phyloP scores from a whole-genome alignment of 371 early-diverging fungal genomes.

The Funneliformis caledonium region DNA sequence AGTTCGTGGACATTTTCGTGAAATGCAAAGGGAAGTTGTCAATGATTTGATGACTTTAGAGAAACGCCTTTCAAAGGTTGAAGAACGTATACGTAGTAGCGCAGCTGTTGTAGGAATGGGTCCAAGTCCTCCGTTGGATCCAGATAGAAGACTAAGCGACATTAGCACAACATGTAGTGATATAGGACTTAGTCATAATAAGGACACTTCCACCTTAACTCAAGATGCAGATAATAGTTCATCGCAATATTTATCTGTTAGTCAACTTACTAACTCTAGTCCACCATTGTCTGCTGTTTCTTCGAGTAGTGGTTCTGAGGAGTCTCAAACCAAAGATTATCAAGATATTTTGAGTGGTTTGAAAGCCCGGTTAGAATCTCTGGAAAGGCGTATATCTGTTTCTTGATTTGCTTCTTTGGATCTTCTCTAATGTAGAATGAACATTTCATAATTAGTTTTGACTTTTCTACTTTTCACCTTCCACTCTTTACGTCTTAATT shows the following conservation, averaged over 20 bases:
- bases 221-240: neutral
- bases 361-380: slow-evolving; percentile 36
- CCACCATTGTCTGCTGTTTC: slow-evolving; percentile 22
- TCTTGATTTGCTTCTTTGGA: neutral
- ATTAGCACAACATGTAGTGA: slow-evolving; percentile 31
- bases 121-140: slow-evolving; percentile 28
- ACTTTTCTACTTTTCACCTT: neutral
- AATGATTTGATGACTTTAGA: slow-evolving; percentile 37
- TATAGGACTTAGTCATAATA: slow-evolving; percentile 1
- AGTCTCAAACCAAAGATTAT: slow-evolving; percentile 17
- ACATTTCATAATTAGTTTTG: neutral
- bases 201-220: neutral
- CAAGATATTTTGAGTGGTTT: slow-evolving; percentile 13
- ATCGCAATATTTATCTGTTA: neutral
- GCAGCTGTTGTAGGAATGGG: slow-evolving; percentile 3
- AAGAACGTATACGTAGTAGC: neutral
- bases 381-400: slow-evolving; percentile 33
- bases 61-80: slow-evolving; percentile 24
- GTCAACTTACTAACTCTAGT: neutral
- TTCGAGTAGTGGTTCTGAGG: neutral
- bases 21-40: slow-evolving; percentile 68
- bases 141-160: slow-evolving; percentile 46
- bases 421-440: too few species aligned
- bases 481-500: neutral
- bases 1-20: slow-evolving; percentile 73